A percentile compares a stretch with the other conserved stretches of the same genome.
phyloP scores from a whole-genome alignment of 768 basidiomycete species.

The Porphyrellus cyaneotinctus region DNA sequence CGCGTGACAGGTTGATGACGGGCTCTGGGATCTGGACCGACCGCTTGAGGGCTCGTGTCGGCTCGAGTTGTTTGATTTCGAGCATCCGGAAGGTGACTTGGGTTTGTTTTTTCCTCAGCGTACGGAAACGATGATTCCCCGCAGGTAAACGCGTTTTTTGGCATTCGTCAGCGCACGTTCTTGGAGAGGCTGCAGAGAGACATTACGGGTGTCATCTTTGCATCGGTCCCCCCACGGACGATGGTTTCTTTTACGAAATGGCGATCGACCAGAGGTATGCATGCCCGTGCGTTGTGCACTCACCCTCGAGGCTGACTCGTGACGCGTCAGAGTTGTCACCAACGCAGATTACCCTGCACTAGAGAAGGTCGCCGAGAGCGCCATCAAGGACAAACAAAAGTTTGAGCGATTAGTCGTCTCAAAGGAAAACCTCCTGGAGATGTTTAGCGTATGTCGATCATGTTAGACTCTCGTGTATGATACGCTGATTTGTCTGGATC shows the following conservation, averaged over 20 bases:
- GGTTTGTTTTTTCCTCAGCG: neutral
- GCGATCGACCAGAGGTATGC: constrained; percentile 71
- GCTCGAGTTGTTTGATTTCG: constrained; percentile 88
- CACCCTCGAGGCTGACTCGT: neutral
- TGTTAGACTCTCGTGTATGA: neutral
- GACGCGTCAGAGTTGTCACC: constrained; percentile 57
- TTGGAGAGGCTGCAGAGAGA: constrained; percentile 93
- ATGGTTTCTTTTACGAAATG: constrained; percentile 99
- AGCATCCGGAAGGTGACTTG: constrained; percentile 69
- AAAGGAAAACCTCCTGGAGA: constrained; percentile 93
- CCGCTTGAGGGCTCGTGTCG: constrained; percentile 84
- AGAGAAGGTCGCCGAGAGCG: constrained; percentile 83
- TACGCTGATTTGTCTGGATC: constrained; percentile 1
- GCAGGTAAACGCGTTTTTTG: constrained; percentile 95
- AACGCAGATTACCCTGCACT: constrained; percentile 82
- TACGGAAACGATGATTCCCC: too few relatives aligned
- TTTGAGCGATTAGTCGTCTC: constrained; percentile 92
- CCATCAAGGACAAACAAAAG: constrained; percentile 94
- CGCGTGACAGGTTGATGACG: constrained; percentile 60
- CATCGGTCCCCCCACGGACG: constrained; percentile 93
- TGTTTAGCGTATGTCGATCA: constrained; percentile 79
- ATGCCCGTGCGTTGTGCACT: neutral
- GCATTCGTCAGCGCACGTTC: constrained; percentile 98
- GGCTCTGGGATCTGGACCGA: constrained; percentile 92
- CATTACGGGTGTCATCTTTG: constrained; percentile 98